Base-by-base conservation (phyloP, 2,329 filamentous ascomycete genomes). In the Plenodomus biglobosus region DNA sequence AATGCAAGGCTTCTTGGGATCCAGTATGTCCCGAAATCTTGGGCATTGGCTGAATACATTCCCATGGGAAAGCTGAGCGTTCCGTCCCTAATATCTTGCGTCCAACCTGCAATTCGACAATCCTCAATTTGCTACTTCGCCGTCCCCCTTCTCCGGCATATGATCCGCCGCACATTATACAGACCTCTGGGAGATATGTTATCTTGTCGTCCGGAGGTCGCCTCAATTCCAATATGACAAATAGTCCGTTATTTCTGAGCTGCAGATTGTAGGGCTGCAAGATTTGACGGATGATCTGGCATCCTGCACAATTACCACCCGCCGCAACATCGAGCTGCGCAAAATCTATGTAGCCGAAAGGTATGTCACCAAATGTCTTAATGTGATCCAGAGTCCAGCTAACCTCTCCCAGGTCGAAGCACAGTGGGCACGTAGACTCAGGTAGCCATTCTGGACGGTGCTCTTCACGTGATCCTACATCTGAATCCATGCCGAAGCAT, bases 21-120 rank as follows among this genome's bases (percentile, higher is more conserved):
- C 38, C 46, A 17, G 46, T 49, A 15, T 40, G 10, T 2, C 37
- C 46, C 18, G 46, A 49, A 13, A 49, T 44, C 27, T 32, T 32
- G 27, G 27, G 27, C 11, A 32, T 7, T 11, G 27, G 27, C 3
- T 7, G 27, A 8, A 32, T 15, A 15, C 11, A 3, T 3, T 11
- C 6, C 27, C 27, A 32, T 3, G 27, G 27, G 11, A 8, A 32
- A 32, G 6, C 15, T 3, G 27, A 32, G 27, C 13, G 8, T 32
- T 7, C 27, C 3, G 3, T 32, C 6, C 8, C 11, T 32, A 3
- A 3, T 11, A 11, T 7, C 2, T 17, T 37, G n/a, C 15, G 36
- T 5, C 2, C 8, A 8, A 21, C 8, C 11, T n/a, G 36, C 15
- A 37, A 4, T 2, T 7, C 5, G n/a, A 35, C 8, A n/a, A 3